phyloP scores from a whole-genome alignment of 2,329 filamentous ascomycete species.

The Fusarium nygamai region DNA sequence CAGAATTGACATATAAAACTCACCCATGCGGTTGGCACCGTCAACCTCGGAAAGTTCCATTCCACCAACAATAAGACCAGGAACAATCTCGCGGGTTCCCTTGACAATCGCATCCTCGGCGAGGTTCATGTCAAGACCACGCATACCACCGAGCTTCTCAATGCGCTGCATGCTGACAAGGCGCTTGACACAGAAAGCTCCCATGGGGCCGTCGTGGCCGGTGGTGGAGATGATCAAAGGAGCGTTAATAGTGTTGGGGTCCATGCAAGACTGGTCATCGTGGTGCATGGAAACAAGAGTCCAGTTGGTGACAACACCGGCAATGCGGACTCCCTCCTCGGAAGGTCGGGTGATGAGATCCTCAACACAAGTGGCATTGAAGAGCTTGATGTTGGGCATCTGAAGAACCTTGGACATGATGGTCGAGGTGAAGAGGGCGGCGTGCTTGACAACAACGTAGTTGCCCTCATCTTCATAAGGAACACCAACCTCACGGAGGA shows the following conservation, averaged over 20 bases:
- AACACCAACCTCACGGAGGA: slow-evolving; percentile 82
- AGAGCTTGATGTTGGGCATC: slow-evolving; percentile 94
- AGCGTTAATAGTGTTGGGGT: slow-evolving; percentile 96
- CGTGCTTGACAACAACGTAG: slow-evolving; percentile 94
- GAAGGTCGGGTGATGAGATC: slow-evolving; percentile 85
- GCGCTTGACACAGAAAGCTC: slow-evolving; percentile 90
- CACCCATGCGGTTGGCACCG: slow-evolving; percentile 89
- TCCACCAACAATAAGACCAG: slow-evolving; percentile 89
- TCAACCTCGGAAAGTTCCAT: slow-evolving; percentile 95
- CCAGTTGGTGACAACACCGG: slow-evolving; percentile 96
- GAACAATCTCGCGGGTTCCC: slow-evolving; percentile 86
- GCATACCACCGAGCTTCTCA: slow-evolving; percentile 89
- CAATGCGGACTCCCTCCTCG: slow-evolving; percentile 71
- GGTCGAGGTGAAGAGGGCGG: slow-evolving; percentile 90
- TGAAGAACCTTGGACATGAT: slow-evolving; percentile 83
- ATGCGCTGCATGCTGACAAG: slow-evolving; percentile 88
- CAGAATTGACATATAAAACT: slow-evolving; percentile 1
- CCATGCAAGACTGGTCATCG: slow-evolving; percentile 94
- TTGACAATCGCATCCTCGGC: slow-evolving; percentile 96
- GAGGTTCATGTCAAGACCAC: slow-evolving; percentile 89
- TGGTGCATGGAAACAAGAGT: slow-evolving; percentile 89
- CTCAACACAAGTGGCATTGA: slow-evolving; percentile 93
- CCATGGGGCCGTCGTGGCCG: slow-evolving; percentile 90
- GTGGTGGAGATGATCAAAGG: slow-evolving; percentile 90
- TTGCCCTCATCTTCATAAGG: slow-evolving; percentile 88